Evolutionary conservation across 345 rosid genomes (phyloP), one percentile per base, ranked within the genome.

Genomic region (Bruguiera parviflora): DNA sequence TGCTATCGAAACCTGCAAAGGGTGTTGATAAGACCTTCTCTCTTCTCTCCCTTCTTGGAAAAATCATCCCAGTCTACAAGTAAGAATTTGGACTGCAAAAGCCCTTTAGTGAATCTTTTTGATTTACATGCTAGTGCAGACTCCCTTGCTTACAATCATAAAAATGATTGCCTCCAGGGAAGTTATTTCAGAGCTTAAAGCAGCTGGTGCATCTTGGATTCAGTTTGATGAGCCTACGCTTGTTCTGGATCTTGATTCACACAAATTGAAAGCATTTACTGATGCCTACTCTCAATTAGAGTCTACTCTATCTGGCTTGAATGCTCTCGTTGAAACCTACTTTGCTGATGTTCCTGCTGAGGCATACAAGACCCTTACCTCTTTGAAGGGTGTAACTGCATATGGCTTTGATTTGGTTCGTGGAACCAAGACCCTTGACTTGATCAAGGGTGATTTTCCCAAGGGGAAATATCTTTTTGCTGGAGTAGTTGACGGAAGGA

Each of bases 401-500:
- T 89, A 69, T 61, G 98, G 97, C 47, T 86, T 94, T 79, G 98
- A 94, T 75, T 82, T 91, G 84, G 84, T 89, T 58, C 97, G 97
- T 78, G 98, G 98, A 73, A 75, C 86, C 64, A 81, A 88, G 86
- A 89, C 90, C 63, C 61, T 87, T 71, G 92, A 88, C 53, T 83
- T 94, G 84, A 83, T 94, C 86, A 89, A 89, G 89, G 64, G 81
- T 56, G 84, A 78, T 24, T 91, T 89, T 85, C 98, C 98, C 21
- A 4, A 78, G 69, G 96, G 89, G 19, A 94, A 94, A 78, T 84
- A 87, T 77, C 90, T 94, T 55, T 94, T 94, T 71, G 95, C 95
- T 85, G 98, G 98, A 57, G 88, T 93, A 61, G 97, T 91, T 71
- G 98, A 94, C 57, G 98, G 98, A 74, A 88, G 98, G 85, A 94